Evolutionary conservation across 2,329 filamentous ascomycete species (phyloP).

Genomic region (Phoma sp.): DNA sequence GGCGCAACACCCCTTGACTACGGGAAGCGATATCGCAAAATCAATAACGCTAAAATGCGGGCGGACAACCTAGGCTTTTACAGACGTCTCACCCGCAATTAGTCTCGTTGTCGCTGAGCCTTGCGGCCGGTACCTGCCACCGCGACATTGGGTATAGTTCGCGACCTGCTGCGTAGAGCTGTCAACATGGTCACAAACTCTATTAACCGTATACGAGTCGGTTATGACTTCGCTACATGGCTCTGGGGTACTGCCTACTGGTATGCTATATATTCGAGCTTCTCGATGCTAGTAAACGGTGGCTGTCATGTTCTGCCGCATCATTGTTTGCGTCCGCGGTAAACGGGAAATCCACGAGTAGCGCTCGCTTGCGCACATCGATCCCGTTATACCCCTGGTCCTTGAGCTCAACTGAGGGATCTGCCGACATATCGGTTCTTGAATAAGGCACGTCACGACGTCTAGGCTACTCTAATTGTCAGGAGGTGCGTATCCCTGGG

Average conservation of each 20-base stretch:
- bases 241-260: neutral
- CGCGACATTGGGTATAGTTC: neutral
- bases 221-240: neutral
- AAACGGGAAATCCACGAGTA: neutral
- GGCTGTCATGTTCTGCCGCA: neutral
- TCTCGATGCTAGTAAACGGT: neutral
- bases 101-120: neutral
- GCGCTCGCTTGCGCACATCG: neutral
- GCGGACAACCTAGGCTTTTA: neutral
- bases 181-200: neutral
- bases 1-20: neutral
- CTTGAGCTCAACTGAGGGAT: neutral
- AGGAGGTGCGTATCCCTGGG: slow-evolving; percentile 9
- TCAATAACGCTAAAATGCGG: neutral
- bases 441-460: neutral
- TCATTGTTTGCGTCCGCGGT: neutral
- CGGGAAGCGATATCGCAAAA: neutral
- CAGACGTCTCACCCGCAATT: neutral
- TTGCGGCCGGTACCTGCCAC: neutral
- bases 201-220: neutral
- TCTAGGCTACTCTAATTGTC: neutral
- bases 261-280: neutral
- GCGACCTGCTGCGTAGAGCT: neutral
- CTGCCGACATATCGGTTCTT: neutral
- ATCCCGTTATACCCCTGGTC: no score